Evolutionary conservation across 768 basidiomycete genomes (phyloP).

Genomic region (Russula vinacea): DNA sequence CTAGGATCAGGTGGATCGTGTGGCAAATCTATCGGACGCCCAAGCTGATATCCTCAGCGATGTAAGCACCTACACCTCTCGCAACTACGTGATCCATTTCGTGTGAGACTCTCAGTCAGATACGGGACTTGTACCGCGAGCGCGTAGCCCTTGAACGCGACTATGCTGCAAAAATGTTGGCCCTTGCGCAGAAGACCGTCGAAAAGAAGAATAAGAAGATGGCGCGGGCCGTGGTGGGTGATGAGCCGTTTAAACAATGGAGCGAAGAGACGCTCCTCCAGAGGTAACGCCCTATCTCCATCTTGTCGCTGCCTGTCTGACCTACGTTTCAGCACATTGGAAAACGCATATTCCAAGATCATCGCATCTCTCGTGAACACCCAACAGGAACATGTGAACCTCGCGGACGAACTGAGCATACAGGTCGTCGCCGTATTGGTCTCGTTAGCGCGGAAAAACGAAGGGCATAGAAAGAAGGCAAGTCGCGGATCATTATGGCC

Average conservation of each 20-base stretch:
- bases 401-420: conserved; percentile 57
- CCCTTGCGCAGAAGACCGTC: conserved; percentile 58
- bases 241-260: conserved; percentile 62
- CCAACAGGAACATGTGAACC: conserved; percentile 65
- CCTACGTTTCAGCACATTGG: conserved; percentile 56
- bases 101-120: conserved; percentile 41
- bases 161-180: conserved; percentile 69
- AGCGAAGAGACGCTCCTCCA: conserved; percentile 49
- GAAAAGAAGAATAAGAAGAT: conserved; percentile 69
- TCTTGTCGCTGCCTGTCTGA: conserved; percentile 1
- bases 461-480: conserved; percentile 69
- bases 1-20: conserved; percentile 29
- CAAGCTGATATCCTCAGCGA: conserved; percentile 26
- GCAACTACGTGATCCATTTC: conserved; percentile 3
- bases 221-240: conserved; percentile 56
- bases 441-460: conserved; percentile 57
- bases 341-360: conserved; percentile 65
- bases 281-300: conserved; percentile 43
- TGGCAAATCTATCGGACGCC: conserved; percentile 31
- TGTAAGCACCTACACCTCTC: conserved; percentile 14
- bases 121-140: conserved; percentile 69
- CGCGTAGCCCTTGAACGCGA: conserved; percentile 71
- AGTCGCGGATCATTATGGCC: conserved; percentile 9
- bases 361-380: conserved; percentile 56
- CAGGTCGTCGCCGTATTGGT: conserved; percentile 65